These are phyloP conservation scores for Pseudodiploospora longispora DNA, from an alignment of 2,329 filamentous ascomycete species.

Conservation along the genomic window DNA sequence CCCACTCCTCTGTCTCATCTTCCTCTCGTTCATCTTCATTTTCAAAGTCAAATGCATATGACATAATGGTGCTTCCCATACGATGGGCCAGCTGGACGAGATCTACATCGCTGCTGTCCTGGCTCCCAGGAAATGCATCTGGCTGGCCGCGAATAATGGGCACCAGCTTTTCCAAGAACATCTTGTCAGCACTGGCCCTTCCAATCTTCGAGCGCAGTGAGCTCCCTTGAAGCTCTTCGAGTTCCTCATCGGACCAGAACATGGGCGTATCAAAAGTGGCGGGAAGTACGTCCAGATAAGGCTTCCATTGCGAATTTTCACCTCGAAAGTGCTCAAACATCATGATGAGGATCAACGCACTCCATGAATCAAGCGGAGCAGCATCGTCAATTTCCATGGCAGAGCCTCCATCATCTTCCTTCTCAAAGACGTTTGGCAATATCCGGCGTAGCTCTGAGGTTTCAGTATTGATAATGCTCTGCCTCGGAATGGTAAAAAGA, in stretches of 20 bases:
- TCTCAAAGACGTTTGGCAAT: constrained; percentile 46
- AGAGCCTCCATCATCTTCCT: constrained; percentile 25
- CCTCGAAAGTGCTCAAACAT: constrained; percentile 63
- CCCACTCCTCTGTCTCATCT: constrained; percentile 55
- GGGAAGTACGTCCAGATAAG: constrained; percentile 72
- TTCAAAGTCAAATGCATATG: constrained; percentile 80
- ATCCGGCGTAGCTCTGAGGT: constrained; percentile 60
- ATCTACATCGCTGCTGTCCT: constrained; percentile 32
- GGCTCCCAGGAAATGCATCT: constrained; percentile 32
- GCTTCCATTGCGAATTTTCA: constrained; percentile 59
- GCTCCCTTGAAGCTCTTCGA: constrained; percentile 67
- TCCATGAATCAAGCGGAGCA: constrained; percentile 43
- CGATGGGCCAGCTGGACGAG: constrained; percentile 55
- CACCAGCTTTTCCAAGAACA: constrained; percentile 52
- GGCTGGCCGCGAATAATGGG: constrained; percentile 40
- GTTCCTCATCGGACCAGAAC: constrained; percentile 72
- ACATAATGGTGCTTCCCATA: constrained; percentile 86
- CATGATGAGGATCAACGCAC: constrained; percentile 64
- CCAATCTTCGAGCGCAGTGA: constrained; percentile 71
- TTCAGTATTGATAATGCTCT: constrained; percentile 60
- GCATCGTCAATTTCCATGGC: constrained; percentile 29
- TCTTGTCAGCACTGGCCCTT: constrained; percentile 59
- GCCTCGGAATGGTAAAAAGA: constrained; percentile 71
- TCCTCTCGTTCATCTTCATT: constrained; percentile 48
- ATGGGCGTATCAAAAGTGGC: constrained; percentile 72